Evolutionary conservation across 2,329 filamentous ascomycete species (phyloP), one percentile per base, ranked within the genome.

Genomic region (Pseudogymnoascus sp.): DNA sequence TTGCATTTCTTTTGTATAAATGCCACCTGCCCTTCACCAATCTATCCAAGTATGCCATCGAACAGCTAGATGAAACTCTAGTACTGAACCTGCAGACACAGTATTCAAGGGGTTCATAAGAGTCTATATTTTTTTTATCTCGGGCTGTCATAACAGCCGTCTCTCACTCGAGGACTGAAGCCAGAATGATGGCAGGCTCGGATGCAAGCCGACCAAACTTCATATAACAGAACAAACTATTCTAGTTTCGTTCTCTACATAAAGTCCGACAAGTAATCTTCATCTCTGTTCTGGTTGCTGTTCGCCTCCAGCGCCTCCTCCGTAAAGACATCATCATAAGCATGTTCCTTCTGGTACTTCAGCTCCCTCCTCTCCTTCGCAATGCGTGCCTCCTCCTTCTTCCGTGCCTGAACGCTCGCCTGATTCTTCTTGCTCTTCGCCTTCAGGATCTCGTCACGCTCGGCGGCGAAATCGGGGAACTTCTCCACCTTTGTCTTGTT

Each of bases 321-420:
- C 4, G 83, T 85, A 74, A 96, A 92, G 60, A 97, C 75, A 54
- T 96, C 92, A 72, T 97, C 94, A 74, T 99, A 99, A 1, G 92
- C 93, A 76, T 99, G 93, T n/a, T 96, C 92, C 76, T 94, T 94
- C 75, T 96, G 90, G 81, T 86, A 96, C 74, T 95, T 95, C 76
- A 93, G 84, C 75, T 95, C 88, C 74, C 90, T 89, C 66, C 90
- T 83, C 77, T 97, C 90, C 74, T 91, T 87, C 58, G 86, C 83
- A 54, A 92, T 73, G 37, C 79, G 78, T 0, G 84, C 84, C 69
- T 94, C 90, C 73, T 92, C 88, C 72, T 92, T 92, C 75, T 84
- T 87, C 88, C 87, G 78, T 59, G 81, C 78, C 66, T 84, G 81
- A 67, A 78, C 77, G 0, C 80, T 78, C 11, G 83, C 82, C 70